phyloP scores from a whole-genome alignment of 805 yeast genomes.

The Kluyveromyces wickerhamii region DNA sequence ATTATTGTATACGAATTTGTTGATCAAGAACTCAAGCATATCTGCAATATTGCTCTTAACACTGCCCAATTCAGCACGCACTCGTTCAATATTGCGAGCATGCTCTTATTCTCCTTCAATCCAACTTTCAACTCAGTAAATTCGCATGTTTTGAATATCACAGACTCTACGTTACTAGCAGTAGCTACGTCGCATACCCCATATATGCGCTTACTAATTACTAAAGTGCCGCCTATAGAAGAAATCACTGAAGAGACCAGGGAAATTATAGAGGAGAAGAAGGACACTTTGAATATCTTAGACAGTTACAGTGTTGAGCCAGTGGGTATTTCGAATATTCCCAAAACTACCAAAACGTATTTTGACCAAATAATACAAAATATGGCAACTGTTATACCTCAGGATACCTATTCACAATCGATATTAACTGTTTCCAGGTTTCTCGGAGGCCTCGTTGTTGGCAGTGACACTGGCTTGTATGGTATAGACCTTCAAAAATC shows the following conservation, averaged over 20 bases:
- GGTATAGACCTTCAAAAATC: slow-evolving; percentile 22
- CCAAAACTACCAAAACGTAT: slow-evolving; percentile 5
- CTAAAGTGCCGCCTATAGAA: slow-evolving; percentile 33
- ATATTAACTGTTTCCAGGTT: slow-evolving; percentile 14
- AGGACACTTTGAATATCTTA: background rate
- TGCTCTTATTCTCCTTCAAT: slow-evolving; percentile 10
- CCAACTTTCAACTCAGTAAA: background rate
- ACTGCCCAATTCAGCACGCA: slow-evolving; percentile 65
- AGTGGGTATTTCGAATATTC: background rate
- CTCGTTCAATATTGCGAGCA: slow-evolving; percentile 38
- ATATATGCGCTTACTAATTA: slow-evolving; percentile 57
- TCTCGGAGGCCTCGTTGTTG: slow-evolving; percentile 20
- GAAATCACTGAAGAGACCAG: background rate
- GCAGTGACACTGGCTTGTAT: slow-evolving; percentile 22
- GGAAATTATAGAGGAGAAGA: background rate
- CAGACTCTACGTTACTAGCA: slow-evolving; percentile 31
- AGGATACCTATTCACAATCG: slow-evolving; percentile 26
- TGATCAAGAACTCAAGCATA: slow-evolving; percentile 24
- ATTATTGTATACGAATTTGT: slow-evolving; percentile 27
- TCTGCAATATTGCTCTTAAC: slow-evolving; percentile 49
- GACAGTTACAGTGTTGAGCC: background rate
- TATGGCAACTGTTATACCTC: slow-evolving; percentile 23
- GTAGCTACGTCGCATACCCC: slow-evolving; percentile 77
- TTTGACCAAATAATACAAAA: slow-evolving; percentile 24
- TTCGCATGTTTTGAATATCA: slow-evolving; percentile 2